Evolutionary conservation across 495 filamentous ascomycete genomes (phyloP).

Genomic region (Gamarada debralockiae): DNA sequence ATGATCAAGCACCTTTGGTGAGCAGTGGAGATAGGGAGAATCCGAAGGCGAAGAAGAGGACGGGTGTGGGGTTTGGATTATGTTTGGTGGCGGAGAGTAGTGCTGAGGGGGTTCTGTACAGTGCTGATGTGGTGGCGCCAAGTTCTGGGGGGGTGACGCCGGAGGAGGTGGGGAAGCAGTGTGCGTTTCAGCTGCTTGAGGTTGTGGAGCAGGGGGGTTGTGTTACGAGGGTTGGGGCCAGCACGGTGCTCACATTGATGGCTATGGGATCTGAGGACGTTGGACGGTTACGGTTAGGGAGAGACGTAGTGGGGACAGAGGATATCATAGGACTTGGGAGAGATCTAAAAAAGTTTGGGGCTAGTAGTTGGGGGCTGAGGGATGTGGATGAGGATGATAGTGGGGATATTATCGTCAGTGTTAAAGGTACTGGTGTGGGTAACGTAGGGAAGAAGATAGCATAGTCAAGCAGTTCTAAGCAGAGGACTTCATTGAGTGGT

Average conservation of each 20-base stretch:
- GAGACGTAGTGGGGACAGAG: constrained; percentile 75
- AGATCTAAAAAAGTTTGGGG: constrained; percentile 81
- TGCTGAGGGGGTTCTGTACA: constrained; percentile 72
- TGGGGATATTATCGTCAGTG: constrained; percentile 76
- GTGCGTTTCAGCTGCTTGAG: constrained; percentile 87
- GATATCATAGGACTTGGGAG: constrained; percentile 73
- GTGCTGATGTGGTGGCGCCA: constrained; percentile 81
- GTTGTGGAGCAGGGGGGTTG: constrained; percentile 77
- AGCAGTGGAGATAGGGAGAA: constrained; percentile 56
- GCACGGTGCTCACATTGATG: constrained; percentile 82
- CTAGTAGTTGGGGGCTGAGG: constrained; percentile 81
- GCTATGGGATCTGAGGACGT: constrained; percentile 81
- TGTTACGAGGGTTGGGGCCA: constrained; percentile 62
- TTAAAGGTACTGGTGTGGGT: constrained; percentile 91
- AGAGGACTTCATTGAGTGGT: constrained; percentile 9
- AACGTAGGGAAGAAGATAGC: constrained; percentile 94
- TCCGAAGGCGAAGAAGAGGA: constrained; percentile 59
- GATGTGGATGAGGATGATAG: constrained; percentile 62
- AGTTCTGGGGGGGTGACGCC: constrained; percentile 75
- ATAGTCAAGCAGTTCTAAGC: constrained; percentile 33
- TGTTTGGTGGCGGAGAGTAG: constrained; percentile 89
- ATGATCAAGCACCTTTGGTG: constrained; percentile 69
- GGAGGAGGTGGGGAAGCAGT: constrained; percentile 84
- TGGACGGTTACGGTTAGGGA: constrained; percentile 54
- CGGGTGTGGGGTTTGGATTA: constrained; percentile 84